Evolutionary conservation across 176 grass and related monocot genomes (phyloP), one percentile per base, ranked within the genome.

Genomic region (Aegilops longissima): DNA sequence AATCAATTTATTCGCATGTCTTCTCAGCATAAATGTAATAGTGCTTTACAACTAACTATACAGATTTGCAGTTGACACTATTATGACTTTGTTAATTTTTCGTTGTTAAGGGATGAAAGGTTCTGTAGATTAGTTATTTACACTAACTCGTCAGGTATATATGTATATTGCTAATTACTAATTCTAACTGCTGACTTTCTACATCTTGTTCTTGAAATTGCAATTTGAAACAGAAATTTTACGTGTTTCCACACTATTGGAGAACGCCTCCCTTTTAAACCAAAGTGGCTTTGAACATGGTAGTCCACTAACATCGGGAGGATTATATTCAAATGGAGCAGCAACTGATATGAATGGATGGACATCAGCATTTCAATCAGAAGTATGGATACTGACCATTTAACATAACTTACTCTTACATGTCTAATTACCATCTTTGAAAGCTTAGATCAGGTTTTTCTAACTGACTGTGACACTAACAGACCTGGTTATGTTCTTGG

Each of bases 141-240:
- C 61, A 85, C 87, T 91, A 87, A 95, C 88, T 51, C 58, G 49
- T 87, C 52, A 45, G 81, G 79, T 79, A 81, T 82, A 58, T 92
- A 40, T 76, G 84, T 88, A 78, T 63, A 91, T 91, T 93, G 56
- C 80, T 84, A 79, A 88, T 91, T 63, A 91, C 91, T 93, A 91
- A 93, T 95, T 81, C 87, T 95, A 95, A 98, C 93, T 89, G 93
- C 91, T 98, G 92, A 95, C 91, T 85, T 84, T 79, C 62, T 86
- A 93, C 81, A 92, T 95, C 84, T 93, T 98, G 83, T 95, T 79
- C 89, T 93, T 95, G 91, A 84, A 95, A 98, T 98, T 93, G 93
- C 82, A 94, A 92, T 95, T 89, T 98, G 93, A 90, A 98, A 84
- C 95, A 98, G 95, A 98, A 95, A 98, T 98, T 91, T 94, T 98